Conservation (phyloP, 306 rosid species). For the Pachyrhizus erosus region DNA sequence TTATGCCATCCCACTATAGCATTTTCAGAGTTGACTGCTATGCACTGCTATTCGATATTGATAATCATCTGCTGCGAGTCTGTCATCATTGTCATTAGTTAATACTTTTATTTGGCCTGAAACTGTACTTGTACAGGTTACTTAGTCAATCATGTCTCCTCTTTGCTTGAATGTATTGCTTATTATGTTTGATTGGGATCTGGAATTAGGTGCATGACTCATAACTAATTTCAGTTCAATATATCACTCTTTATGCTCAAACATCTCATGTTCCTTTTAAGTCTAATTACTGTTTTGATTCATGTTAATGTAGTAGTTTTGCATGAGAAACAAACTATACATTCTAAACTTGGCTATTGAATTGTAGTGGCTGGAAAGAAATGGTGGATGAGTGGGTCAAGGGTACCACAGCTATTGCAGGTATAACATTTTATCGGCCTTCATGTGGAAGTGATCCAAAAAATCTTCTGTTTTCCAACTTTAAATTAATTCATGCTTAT, state of each 20-base stretch:
- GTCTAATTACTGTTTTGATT: background rate
- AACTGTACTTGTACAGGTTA: background rate
- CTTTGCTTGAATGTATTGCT: background rate
- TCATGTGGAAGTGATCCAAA: background rate
- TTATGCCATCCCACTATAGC: background rate
- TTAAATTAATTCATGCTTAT: background rate
- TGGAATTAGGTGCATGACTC: background rate
- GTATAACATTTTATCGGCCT: conserved; percentile 36
- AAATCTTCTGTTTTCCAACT: background rate
- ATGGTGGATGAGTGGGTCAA: conserved; percentile 81
- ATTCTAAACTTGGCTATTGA: conserved; percentile 35
- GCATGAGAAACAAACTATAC: background rate
- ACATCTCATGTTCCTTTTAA: background rate
- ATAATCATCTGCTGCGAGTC: background rate
- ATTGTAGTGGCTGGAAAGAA: conserved; percentile 74
- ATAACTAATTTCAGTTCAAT: conserved; percentile 4
- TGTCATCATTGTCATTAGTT: conserved; percentile 1
- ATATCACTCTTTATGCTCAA: background rate
- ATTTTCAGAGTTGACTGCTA: background rate
- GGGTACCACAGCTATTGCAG: conserved; percentile 53
- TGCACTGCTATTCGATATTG: background rate
- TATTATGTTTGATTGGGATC: conserved; percentile 19
- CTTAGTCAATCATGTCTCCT: conserved; percentile 1
- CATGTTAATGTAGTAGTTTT: background rate
- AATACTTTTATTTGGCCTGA: background rate